phyloP scores from a whole-genome alignment of 2,329 filamentous ascomycete genomes.

The Colletotrichum paranaense region DNA sequence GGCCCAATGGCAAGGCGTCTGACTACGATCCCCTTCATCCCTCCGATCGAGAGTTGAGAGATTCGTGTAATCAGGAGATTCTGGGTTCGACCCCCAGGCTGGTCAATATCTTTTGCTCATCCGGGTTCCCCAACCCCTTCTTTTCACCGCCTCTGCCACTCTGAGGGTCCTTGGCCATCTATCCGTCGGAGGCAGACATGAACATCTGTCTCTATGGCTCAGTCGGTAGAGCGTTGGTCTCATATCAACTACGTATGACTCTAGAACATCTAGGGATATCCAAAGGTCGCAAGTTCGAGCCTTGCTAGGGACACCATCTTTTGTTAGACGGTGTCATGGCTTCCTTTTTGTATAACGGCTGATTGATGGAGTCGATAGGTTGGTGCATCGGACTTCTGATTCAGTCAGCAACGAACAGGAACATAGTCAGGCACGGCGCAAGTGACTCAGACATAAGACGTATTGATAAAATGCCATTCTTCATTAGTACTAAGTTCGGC shows the following conservation, averaged over 20 bases:
- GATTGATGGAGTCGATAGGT: too few relatives aligned
- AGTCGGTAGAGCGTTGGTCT: slow-evolving; percentile 14
- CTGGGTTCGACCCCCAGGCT: slow-evolving; percentile 37
- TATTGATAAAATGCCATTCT: not conserved
- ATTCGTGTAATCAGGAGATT: slow-evolving; percentile 34
- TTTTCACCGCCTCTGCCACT: not conserved
- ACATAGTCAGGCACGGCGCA: too few relatives aligned
- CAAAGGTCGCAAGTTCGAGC: slow-evolving; percentile 29
- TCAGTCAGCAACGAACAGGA: too few relatives aligned
- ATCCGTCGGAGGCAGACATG: rapidly evolving
- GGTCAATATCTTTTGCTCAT: slow-evolving; percentile 22
- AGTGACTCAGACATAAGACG: not conserved
- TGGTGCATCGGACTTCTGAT: too few relatives aligned
- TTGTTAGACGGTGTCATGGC: not conserved
- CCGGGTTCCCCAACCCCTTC: too few relatives aligned
- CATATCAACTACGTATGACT: not conserved
- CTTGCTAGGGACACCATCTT: slow-evolving; percentile 11
- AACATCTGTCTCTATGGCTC: slow-evolving; percentile 8
- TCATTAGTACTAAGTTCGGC: not conserved
- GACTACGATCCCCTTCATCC: slow-evolving; percentile 47
- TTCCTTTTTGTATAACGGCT: not conserved
- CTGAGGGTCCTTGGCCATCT: not conserved
- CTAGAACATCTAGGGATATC: slow-evolving; percentile 8
- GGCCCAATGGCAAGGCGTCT: slow-evolving; percentile 56
- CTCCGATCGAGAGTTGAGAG: not conserved